Evolutionary conservation across 176 grass and related monocot species (phyloP).

Genomic region (Stipa capillata): DNA sequence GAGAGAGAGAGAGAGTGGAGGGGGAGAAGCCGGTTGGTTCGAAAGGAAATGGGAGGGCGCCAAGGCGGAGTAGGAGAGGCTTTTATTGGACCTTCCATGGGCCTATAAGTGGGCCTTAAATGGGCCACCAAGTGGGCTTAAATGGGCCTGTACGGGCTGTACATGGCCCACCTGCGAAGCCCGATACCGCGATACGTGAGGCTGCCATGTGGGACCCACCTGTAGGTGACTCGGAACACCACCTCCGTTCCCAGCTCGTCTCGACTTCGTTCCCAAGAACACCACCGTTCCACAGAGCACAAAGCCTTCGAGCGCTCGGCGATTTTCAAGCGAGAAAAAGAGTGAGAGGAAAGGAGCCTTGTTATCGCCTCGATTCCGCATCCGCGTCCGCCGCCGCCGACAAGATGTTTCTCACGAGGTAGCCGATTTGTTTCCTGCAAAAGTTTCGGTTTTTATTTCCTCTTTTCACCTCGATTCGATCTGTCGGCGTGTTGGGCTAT

Average conservation of each 20-base stretch:
- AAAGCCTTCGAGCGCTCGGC: not conserved
- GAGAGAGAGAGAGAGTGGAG: not conserved
- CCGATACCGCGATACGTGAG: too few species aligned
- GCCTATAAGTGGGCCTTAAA: too few species aligned
- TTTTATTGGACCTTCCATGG: not conserved
- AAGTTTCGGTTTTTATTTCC: not conserved
- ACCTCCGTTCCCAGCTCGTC: not conserved
- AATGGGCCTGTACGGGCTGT: not conserved
- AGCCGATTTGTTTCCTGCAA: not conserved
- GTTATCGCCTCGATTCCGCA: not conserved
- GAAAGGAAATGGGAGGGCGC: not conserved
- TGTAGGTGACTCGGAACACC: not conserved
- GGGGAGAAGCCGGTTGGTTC: not conserved
- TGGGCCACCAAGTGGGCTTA: not conserved
- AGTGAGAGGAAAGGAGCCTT: not conserved
- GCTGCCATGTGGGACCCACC: not conserved
- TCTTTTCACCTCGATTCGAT: not conserved
- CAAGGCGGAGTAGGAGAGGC: not conserved
- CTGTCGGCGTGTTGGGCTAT: not conserved
- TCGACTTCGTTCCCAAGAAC: slow-evolving; percentile 26
- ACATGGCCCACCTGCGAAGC: not conserved
- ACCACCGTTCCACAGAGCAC: not conserved
- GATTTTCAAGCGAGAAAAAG: not conserved
- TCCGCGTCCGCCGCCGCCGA: not conserved
- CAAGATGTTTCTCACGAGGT: slow-evolving; percentile 97